These are phyloP conservation scores for Hysterium pulicare DNA, from an alignment of 2,329 filamentous ascomycete species.

Conservation along the genomic window DNA sequence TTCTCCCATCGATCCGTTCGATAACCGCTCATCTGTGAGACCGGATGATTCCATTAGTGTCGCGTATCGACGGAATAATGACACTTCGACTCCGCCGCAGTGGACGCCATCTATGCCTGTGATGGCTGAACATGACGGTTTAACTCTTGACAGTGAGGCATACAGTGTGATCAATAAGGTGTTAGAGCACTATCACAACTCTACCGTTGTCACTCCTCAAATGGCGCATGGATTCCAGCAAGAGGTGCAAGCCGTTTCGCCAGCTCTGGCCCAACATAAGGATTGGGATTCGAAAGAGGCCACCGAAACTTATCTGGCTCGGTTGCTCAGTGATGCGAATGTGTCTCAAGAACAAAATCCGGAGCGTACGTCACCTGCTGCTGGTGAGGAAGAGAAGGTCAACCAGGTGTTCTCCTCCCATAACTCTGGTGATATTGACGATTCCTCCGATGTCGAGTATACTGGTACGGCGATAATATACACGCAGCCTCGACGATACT, in stretches of 20 bases:
- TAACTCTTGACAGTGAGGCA: constrained; percentile 39
- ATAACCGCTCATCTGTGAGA: constrained; percentile 30
- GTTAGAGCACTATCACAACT: constrained; percentile 40
- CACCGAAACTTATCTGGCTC: constrained; percentile 54
- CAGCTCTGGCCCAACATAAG: constrained; percentile 51
- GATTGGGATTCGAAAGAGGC: constrained; percentile 55
- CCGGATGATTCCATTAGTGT: constrained; percentile 40
- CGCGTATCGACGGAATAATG: constrained; percentile 19
- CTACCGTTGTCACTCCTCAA: constrained; percentile 35
- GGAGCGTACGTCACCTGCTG: constrained; percentile 2
- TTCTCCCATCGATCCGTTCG: constrained; percentile 28
- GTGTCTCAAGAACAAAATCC: constrained; percentile 27
- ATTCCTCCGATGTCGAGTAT: constrained; percentile 21
- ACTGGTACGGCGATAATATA: constrained; percentile 39
- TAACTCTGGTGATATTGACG: constrained; percentile 17
- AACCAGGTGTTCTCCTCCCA: constrained; percentile 12
- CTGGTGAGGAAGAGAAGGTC: constrained; percentile 8
- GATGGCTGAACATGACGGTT: constrained; percentile 17
- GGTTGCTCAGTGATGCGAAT: constrained; percentile 38
- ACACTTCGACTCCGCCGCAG: constrained; percentile 19
- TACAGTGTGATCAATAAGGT: constrained; percentile 43
- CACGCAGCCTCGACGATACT: constrained; percentile 32
- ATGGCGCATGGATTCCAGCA: constrained; percentile 38
- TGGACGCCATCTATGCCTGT: constrained; percentile 20
- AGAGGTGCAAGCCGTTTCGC: constrained; percentile 47